Conservation (phyloP, 23 red algal species). For the Pyropia haitanensis region DNA sequence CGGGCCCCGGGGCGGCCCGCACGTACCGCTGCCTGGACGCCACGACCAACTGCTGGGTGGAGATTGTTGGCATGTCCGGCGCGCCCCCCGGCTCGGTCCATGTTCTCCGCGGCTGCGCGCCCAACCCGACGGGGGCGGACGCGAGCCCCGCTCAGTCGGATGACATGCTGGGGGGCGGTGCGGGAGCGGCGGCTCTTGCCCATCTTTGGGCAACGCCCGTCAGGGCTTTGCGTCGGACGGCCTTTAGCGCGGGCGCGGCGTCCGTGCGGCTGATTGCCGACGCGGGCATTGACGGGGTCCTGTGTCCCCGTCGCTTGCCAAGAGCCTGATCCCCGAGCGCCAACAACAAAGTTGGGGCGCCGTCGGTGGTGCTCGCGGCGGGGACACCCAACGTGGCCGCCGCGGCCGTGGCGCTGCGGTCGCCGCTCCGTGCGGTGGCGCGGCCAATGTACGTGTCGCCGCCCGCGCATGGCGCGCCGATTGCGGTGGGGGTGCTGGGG, state of each 20-base stretch:
- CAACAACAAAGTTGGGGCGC: slow-evolving; percentile 71
- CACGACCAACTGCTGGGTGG: slow-evolving; percentile 26
- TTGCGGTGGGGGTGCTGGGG: no score
- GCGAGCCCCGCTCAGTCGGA: slow-evolving; percentile 36
- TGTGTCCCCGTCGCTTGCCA: slow-evolving; percentile 78
- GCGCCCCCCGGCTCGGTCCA: slow-evolving; percentile 50
- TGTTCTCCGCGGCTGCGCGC: slow-evolving; percentile 93
- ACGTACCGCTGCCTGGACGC: slow-evolving; percentile 73
- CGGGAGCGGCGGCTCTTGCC: slow-evolving; percentile 27
- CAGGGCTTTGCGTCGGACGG: slow-evolving; percentile 88
- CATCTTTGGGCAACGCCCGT: slow-evolving; percentile 88
- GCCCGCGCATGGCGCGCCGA: no score
- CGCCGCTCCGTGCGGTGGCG: slow-evolving; percentile 63
- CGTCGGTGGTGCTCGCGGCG: slow-evolving; percentile 37
- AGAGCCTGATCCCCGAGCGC: slow-evolving; percentile 88
- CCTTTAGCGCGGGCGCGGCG: slow-evolving; percentile 39
- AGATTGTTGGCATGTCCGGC: slow-evolving; percentile 48
- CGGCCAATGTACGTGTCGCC: slow-evolving; percentile 80
- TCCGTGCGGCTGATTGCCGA: slow-evolving; percentile 50
- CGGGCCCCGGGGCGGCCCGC: slow-evolving; percentile 22
- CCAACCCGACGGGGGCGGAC: slow-evolving; percentile 96
- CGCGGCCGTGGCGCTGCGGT: slow-evolving; percentile 5
- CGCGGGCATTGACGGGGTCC: slow-evolving; percentile 68
- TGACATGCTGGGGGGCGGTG: slow-evolving; percentile 37
- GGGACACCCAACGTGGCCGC: background rate